Base-by-base conservation (phyloP, 2,329 filamentous ascomycete genomes). In the Colletotrichum plurivorum region DNA sequence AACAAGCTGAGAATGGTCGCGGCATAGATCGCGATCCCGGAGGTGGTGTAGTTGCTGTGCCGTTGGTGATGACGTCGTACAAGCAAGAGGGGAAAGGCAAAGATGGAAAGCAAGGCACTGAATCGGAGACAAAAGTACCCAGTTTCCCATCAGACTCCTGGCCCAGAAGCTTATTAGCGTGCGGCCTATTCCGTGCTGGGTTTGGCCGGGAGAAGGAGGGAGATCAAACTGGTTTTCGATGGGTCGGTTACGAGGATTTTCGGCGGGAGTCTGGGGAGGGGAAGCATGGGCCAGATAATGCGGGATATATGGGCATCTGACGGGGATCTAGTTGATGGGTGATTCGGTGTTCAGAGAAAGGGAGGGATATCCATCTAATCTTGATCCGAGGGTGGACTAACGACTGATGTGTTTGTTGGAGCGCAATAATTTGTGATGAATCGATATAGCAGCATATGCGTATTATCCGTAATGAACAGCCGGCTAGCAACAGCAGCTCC, bases 131-230 rank as follows among this genome's bases (percentile, higher is more conserved):
- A 49, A 49, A 49, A 49, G n/a, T 49, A 20, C 16, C 15, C 48
- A 22, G 25, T 13, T 12, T 36, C n/a, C 20, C 51, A 20, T 46
- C 49, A 25, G 22, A 15, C 9, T 5, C 20, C 18, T 18, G 60
- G 25, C 46, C 46, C 46, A 59, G 18, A 46, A 65, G 54, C 46
- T 25, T 53, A 51, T 31, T 46, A 46, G 63, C 43, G 54, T 48
- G 39, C 66, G 61, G 66, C 48, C 46, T 65, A n/a, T 53, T 46
- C 65, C 65, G 60, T 55, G 54, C 51, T 15, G 54, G 61, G 60
- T 57, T 65, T 18, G 48, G 63, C 48, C 49, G 25, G 36, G 18
- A 18, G 62, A 15, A 45, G 15, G 39, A 18, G 46, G 48, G 61
- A 65, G 65, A 58, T 43, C 31, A 64, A 49, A 43, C 13, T 45